A percentile compares a stretch with the other conserved stretches of the same genome.
These are phyloP conservation scores for Musa schizocarpa DNA, from an alignment of 176 grass and related monocot genomes.

Conservation along the genomic window DNA sequence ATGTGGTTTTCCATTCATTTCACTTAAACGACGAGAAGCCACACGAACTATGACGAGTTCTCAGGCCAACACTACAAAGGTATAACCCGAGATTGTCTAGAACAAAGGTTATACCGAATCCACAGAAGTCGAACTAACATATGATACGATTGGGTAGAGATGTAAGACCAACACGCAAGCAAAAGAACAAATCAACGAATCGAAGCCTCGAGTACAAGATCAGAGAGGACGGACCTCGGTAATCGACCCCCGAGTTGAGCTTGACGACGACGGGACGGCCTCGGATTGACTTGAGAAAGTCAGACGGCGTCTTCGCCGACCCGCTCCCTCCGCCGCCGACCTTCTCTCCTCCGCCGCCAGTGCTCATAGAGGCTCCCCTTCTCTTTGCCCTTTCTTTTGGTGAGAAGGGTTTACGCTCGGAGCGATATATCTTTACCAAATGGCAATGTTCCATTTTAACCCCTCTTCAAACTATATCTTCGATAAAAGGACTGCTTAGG, in stretches of 20 bases:
- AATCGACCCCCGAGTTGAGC: slow-evolving; percentile 94
- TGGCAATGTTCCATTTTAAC: too few relatives aligned
- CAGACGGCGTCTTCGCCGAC: slow-evolving; percentile 79
- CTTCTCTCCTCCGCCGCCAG: slow-evolving; percentile 35
- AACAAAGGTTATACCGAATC: neutral
- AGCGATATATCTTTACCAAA: too few relatives aligned
- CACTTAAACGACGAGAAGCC: neutral
- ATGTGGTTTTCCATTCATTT: neutral
- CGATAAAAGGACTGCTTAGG: too few relatives aligned
- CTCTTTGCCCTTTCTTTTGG: neutral
- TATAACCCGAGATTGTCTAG: neutral
- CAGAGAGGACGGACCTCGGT: slow-evolving; percentile 43
- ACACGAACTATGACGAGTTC: neutral
- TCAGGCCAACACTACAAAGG: neutral
- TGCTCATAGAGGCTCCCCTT: slow-evolving; percentile 37
- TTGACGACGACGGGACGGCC: slow-evolving; percentile 92
- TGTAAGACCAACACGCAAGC: neutral
- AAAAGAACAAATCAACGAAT: neutral
- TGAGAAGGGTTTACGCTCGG: too few relatives aligned
- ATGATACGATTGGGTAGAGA: too few relatives aligned
- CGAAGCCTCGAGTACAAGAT: neutral
- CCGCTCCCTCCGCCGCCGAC: slow-evolving; percentile 25
- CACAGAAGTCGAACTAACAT: too few relatives aligned
- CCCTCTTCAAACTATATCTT: too few relatives aligned
- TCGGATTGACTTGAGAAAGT: slow-evolving; percentile 96